Evolutionary conservation across 306 rosid species (phyloP), one percentile per base, ranked within the genome.

Genomic region (Vicia sativa): DNA sequence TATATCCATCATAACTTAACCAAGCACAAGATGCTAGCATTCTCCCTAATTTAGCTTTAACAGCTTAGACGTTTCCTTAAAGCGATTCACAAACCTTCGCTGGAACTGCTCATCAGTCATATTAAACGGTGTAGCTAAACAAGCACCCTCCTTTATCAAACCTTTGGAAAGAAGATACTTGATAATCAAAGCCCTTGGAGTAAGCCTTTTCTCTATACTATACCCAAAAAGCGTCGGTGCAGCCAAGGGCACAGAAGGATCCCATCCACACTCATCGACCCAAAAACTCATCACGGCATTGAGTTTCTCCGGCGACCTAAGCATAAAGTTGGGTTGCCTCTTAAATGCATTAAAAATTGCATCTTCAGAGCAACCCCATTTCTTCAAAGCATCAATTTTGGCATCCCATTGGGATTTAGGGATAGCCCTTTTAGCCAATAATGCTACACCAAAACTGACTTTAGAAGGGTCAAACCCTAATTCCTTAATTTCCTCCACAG

Each of bases 281-380:
- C 87, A 74, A 46, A 81, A 59, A 21, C 54, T 75, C 91, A 83
- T 83, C 7, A 68, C 71, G 3, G 29, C 49, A 59, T 62, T 58
- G 9, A 90, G 62, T 63, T 90, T 87, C 9, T 76, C 68, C 13
- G 56, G 70, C 0, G 89, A 90, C 6, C 13, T 0, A n/a, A 48
- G 14, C 79, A 90, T 74, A 41, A 59, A 61, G 9, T 6, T 11
- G 0, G 96, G 95, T 4, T 26, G 23, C 67, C 3, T 81, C 45
- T 25, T 14, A 60, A 84, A 86, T 1, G 84, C 82, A 31, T 14
- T 3, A 3, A 21, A 50, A 78, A 62, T 26, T 11, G 26, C 11
- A 10, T 84, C 84, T 38, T 87, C 86, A 15, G 81, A 63, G 76
- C 57, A 89, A 11, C 96, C 96, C 91, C 89, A 87, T 7, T 53